These are phyloP conservation scores for Parathielavia hyrcaniae DNA, from an alignment of 495 filamentous ascomycete genomes.

Conservation along the genomic window DNA sequence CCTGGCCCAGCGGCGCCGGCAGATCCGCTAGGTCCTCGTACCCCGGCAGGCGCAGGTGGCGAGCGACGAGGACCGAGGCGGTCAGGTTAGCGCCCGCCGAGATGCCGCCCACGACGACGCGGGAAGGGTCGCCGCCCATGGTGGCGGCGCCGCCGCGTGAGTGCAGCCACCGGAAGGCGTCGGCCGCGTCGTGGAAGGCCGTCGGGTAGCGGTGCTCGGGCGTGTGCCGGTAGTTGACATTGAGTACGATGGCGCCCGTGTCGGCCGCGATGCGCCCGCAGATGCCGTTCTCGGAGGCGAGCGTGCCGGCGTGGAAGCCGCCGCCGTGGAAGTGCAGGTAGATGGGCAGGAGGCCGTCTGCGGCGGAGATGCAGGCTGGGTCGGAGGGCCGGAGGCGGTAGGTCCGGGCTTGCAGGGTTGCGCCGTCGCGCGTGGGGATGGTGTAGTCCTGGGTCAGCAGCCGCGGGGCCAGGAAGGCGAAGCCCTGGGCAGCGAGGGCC, in stretches of 20 bases:
- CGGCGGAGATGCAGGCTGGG: background rate
- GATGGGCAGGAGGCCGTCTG: conserved; percentile 30
- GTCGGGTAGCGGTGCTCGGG: conserved; percentile 41
- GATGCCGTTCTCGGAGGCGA: conserved; percentile 43
- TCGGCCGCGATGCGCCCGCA: conserved; percentile 37
- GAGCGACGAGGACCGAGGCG: conserved; percentile 28
- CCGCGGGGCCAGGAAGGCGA: background rate
- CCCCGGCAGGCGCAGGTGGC: conserved; percentile 21
- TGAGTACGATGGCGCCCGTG: conserved; percentile 36
- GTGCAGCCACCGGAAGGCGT: conserved; percentile 44
- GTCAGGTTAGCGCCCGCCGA: conserved; percentile 45
- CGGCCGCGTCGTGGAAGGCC: conserved; percentile 43
- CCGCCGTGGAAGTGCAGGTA: conserved; percentile 49
- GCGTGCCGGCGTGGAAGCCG: conserved; percentile 44
- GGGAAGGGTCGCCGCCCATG: conserved; percentile 33
- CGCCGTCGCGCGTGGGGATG: conserved; percentile 40
- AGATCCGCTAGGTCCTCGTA: conserved; percentile 27
- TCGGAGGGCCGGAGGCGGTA: conserved; percentile 35
- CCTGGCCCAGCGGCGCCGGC: conserved; percentile 28
- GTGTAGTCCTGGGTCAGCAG: conserved; percentile 17
- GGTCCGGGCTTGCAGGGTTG: conserved; percentile 37
- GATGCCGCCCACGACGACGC: conserved; percentile 43
- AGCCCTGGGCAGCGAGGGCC: background rate
- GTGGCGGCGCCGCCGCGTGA: conserved; percentile 33
- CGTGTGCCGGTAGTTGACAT: conserved; percentile 46